phyloP scores from a whole-genome alignment of 371 early-diverging fungal genomes.

The Catenaria anguillulae region DNA sequence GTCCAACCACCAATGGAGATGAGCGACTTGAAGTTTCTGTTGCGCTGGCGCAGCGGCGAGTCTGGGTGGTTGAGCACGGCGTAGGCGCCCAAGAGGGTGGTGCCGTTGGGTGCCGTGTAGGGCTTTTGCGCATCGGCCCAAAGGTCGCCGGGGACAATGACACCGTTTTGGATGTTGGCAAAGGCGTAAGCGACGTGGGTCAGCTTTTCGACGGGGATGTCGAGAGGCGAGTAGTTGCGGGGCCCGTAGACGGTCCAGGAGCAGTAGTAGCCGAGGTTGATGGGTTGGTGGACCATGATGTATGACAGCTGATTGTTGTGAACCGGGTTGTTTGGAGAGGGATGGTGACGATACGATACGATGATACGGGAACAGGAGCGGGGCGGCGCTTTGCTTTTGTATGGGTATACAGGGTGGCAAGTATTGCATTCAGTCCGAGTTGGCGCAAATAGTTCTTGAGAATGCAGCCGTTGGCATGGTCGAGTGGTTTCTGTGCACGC shows the following conservation, averaged over 20 bases:
- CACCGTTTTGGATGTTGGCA: too few species aligned
- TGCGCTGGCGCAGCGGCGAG: conserved; percentile 4
- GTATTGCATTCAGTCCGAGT: too few species aligned
- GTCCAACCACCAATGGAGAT: conserved; percentile 7
- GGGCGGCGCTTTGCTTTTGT: too few species aligned
- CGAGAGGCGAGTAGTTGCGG: neutral
- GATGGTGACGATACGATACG: too few species aligned
- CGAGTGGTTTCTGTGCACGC: too few species aligned
- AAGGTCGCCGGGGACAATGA: neutral
- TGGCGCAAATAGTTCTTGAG: too few species aligned
- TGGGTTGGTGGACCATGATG: neutral
- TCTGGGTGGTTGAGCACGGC: neutral
- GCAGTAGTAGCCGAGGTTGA: neutral
- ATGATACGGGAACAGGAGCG: too few species aligned
- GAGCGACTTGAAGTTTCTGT: conserved; percentile 8
- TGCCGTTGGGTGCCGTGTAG: conserved; percentile 4
- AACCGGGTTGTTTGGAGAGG: too few species aligned
- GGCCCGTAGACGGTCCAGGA: conserved; percentile 2
- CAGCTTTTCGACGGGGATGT: conserved; percentile 5
- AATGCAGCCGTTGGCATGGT: too few species aligned
- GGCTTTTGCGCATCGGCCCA: conserved; percentile 9
- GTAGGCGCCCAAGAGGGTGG: neutral
- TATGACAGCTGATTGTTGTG: neutral
- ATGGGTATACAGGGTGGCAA: too few species aligned
- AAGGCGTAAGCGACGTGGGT: conserved; percentile 2